Evolutionary conservation across 2,329 filamentous ascomycete species (phyloP).

Genomic region (Botrytis hyacinthi): DNA sequence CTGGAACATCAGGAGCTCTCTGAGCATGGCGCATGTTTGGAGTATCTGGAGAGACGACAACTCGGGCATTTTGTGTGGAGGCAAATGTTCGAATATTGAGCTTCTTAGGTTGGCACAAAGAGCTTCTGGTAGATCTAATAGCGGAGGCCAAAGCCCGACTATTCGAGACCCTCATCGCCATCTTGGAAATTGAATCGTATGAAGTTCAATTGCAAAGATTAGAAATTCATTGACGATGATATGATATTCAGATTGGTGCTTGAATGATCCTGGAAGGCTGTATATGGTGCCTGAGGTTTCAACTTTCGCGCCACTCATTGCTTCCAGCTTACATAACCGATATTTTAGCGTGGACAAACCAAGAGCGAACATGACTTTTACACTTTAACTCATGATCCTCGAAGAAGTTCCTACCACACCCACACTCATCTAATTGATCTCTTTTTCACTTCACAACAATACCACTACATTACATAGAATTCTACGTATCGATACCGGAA

Average conservation of each 20-base stretch:
- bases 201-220: slow-evolving; percentile 35
- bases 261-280: background rate
- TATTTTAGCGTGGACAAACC: slow-evolving; percentile 10
- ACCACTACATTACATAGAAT: slow-evolving; percentile 15
- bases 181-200: slow-evolving; percentile 43
- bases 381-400: slow-evolving; percentile 9
- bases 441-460: slow-evolving; percentile 11
- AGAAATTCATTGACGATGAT: slow-evolving; percentile 22
- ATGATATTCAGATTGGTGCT: slow-evolving; percentile 19
- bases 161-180: slow-evolving; percentile 61
- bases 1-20: slow-evolving; percentile 44
- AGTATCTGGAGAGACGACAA: slow-evolving; percentile 52
- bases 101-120: slow-evolving; percentile 30
- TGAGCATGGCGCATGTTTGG: slow-evolving; percentile 67
- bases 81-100: slow-evolving; percentile 39
- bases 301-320: background rate
- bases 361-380: slow-evolving; percentile 18
- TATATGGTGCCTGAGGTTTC: background rate
- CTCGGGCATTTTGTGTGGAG: slow-evolving; percentile 39
- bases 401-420: slow-evolving; percentile 18
- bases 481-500: slow-evolving; percentile 9
- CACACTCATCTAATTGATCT: slow-evolving; percentile 15
- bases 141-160: slow-evolving; percentile 55
- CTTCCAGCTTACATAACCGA: slow-evolving; percentile 13
- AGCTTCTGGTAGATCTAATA: slow-evolving; percentile 51